Conservation (phyloP, 2,329 filamentous ascomycete genomes). For the Talaromyces atroroseus region DNA sequence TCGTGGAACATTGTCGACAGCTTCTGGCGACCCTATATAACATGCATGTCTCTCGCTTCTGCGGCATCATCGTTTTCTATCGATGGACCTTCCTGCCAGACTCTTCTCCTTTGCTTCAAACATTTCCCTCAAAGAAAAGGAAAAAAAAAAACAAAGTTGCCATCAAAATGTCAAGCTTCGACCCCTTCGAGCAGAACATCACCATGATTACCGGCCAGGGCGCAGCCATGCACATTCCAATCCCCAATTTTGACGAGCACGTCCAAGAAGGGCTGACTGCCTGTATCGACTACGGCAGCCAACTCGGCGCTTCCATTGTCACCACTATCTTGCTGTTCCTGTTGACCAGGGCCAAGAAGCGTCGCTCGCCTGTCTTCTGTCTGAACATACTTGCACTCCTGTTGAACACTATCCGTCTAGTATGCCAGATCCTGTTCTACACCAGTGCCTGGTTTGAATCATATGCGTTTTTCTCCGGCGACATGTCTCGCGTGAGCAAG, state of each 20-base stretch:
- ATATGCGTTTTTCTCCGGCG: constrained; percentile 54
- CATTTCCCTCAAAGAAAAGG: not conserved
- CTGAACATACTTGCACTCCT: constrained; percentile 60
- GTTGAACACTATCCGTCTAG: constrained; percentile 53
- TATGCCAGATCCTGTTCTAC: constrained; percentile 48
- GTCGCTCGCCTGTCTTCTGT: constrained; percentile 58
- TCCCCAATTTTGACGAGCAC: constrained; percentile 43
- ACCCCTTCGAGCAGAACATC: constrained; percentile 50
- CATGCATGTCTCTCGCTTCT: not conserved
- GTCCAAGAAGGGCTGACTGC: constrained; percentile 44
- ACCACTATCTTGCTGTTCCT: constrained; percentile 62
- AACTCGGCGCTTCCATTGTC: constrained; percentile 63
- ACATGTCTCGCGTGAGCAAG: constrained; percentile 47
- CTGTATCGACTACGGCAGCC: constrained; percentile 62
- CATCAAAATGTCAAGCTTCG: constrained; percentile 30
- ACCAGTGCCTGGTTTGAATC: constrained; percentile 56
- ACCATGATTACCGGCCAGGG: constrained; percentile 44
- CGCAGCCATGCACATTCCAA: constrained; percentile 33
- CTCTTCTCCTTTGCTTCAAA: not conserved
- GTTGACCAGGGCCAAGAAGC: constrained; percentile 62
- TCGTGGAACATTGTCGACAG: not conserved
- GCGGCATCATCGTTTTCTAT: not conserved
- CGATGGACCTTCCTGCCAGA: not conserved
- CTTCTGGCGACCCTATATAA: not conserved
- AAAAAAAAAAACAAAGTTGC: not conserved